Evolutionary conservation across 2,329 filamentous ascomycete species (phyloP).

Genomic region (Parasarocladium wereldwijsianum): DNA sequence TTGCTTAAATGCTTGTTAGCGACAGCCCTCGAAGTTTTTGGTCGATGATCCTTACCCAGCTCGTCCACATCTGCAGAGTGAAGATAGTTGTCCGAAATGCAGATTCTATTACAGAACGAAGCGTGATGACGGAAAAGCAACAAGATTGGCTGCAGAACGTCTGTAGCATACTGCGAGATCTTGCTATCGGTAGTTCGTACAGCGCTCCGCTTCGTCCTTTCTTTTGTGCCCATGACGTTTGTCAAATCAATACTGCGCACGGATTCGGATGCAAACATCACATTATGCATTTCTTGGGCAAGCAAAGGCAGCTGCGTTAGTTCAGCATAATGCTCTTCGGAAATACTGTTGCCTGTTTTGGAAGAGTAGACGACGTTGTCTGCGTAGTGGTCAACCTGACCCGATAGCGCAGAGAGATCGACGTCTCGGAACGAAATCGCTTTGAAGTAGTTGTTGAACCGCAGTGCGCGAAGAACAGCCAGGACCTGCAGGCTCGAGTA

Average conservation of each 20-base stretch:
- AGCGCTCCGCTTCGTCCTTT: conserved; percentile 8
- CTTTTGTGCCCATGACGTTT: conserved; percentile 21
- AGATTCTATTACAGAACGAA: conserved; percentile 34
- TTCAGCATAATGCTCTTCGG: conserved; percentile 30
- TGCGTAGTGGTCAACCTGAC: conserved; percentile 28
- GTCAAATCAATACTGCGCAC: conserved; percentile 39
- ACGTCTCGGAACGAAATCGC: conserved; percentile 39
- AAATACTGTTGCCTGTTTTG: conserved; percentile 33
- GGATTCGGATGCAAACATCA: conserved; percentile 39
- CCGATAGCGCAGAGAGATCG: conserved; percentile 26
- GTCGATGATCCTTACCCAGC: conserved; percentile 21
- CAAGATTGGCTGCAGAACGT: conserved; percentile 32
- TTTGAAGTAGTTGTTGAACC: conserved; percentile 46
- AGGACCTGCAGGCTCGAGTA: conserved; percentile 38
- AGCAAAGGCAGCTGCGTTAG: conserved; percentile 34
- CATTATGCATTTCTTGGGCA: conserved; percentile 40
- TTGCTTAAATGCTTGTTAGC: conserved; percentile 12
- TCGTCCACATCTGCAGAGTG: conserved; percentile 31
- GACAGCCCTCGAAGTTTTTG: not conserved
- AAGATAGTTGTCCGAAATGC: conserved; percentile 34
- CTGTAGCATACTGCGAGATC: conserved; percentile 15
- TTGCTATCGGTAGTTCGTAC: conserved; percentile 2
- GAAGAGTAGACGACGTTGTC: conserved; percentile 36
- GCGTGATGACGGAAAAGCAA: conserved; percentile 31
- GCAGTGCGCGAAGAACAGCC: conserved; percentile 39